Conservation (phyloP, 352 stramenopile genomes). For the Phytophthora citricola region DNA sequence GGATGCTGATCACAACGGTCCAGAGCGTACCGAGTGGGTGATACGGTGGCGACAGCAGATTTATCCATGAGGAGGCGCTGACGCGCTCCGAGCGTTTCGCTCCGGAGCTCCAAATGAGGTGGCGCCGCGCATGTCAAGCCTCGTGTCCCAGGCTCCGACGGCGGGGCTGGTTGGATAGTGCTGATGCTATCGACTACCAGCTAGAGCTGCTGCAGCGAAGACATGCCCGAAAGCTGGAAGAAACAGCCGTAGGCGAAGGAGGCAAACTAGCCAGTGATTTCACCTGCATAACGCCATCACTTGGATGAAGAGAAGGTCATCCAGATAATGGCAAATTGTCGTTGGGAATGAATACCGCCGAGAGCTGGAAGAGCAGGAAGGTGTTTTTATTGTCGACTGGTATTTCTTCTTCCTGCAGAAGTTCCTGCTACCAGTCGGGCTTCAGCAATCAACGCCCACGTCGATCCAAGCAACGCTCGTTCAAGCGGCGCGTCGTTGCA, state of each 20-base stretch:
- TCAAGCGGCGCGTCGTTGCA: neutral
- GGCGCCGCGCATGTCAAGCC: conserved; percentile 2
- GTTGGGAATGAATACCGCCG: too few species aligned
- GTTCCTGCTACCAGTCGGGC: neutral
- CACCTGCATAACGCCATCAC: neutral
- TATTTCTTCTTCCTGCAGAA: too few species aligned
- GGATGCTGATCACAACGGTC: conserved; percentile 1
- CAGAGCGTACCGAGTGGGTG: conserved; percentile 3
- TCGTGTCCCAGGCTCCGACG: too few species aligned
- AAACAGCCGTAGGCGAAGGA: too few species aligned
- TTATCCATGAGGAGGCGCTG: conserved; percentile 16
- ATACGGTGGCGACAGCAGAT: conserved; percentile 26
- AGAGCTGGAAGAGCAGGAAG: neutral
- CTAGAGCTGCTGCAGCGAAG: too few species aligned
- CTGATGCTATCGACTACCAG: too few species aligned
- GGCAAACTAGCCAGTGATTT: too few species aligned
- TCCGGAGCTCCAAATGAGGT: conserved; percentile 1
- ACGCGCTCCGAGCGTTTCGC: conserved; percentile 5
- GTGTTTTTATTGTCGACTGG: neutral
- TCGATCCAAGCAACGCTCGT: neutral
- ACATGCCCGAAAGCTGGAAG: too few species aligned
- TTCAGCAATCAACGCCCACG: neutral
- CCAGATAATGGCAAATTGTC: too few species aligned
- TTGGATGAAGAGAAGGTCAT: neutral
- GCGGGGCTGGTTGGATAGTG: too few species aligned